Evolutionary conservation across 805 yeast genomes (phyloP).

Genomic region (Hanseniaspora nectarophila): DNA sequence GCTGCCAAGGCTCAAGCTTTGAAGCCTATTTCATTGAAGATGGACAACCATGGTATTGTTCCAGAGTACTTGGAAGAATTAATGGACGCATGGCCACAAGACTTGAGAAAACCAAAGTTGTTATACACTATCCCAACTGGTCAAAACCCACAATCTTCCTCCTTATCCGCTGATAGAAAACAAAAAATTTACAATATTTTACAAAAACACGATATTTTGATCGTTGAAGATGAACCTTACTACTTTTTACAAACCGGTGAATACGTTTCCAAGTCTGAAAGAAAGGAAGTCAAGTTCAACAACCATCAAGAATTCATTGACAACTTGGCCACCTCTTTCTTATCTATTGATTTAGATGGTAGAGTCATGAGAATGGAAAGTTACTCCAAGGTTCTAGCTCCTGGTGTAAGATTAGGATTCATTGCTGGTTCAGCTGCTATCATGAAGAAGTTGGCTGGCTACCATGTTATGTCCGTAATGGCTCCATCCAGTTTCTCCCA

Average conservation of each 20-base stretch:
- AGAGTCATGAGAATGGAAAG: conserved; percentile 83
- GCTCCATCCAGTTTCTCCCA: conserved; percentile 71
- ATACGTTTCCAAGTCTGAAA: conserved; percentile 40
- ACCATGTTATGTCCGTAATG: conserved; percentile 73
- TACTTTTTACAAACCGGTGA: conserved; percentile 88
- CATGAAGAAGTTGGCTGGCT: conserved; percentile 53
- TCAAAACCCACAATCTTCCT: conserved; percentile 94
- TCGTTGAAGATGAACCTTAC: conserved; percentile 95
- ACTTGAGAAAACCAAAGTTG: conserved; percentile 61
- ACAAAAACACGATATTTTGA: conserved; percentile 71
- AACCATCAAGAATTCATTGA: conserved; percentile 55
- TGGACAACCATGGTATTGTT: conserved; percentile 68
- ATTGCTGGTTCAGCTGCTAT: conserved; percentile 57
- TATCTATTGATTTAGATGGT: conserved; percentile 71
- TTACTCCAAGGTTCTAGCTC: conserved; percentile 82
- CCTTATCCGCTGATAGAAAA: conserved; percentile 68
- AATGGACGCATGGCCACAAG: conserved; percentile 58
- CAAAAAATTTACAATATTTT: conserved; percentile 62
- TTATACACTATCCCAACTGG: conserved; percentile 91
- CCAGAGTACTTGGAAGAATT: conserved; percentile 56
- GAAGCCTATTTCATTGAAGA: conserved; percentile 55
- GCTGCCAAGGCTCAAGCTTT: conserved; percentile 65
- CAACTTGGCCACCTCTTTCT: conserved; percentile 63
- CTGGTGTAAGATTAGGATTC: conserved; percentile 90
- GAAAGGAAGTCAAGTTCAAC: conserved; percentile 19